Base-by-base conservation (phyloP, 306 rosid species). In the Citrullus amarus region DNA sequence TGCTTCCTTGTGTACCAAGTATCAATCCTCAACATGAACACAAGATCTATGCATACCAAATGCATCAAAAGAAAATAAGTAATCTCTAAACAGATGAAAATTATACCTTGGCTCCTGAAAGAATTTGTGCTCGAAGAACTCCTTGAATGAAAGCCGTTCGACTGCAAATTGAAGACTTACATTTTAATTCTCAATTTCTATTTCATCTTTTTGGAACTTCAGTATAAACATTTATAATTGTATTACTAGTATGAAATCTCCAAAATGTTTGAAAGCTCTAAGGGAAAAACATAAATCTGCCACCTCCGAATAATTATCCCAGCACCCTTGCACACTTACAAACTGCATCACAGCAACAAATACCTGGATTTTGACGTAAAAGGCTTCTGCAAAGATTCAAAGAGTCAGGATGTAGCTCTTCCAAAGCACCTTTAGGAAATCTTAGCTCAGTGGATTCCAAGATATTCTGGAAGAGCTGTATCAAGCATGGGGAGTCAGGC, bases 331-430 rank as follows among this genome's bases (percentile, higher is more conserved):
- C 63, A 36, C 80, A 78, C 69, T 69, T 18, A 67, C 80, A 60
- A 73, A 74, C 78, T 20, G 18, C 77, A 68, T 13, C 78, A 78
- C 77, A 78, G 55, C 54, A 86, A 75, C 75, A 77, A 54, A 83
- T 85, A 96, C 98, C 97, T 76, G 99, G 98, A 65, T 88, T 86
- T 92, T 81, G 84, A 67, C 96, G 93, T 84, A 96, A 84, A 61
- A 96, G 99, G 66, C 86, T 83, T 90, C 96, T 85, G 91, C 98
- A 91, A 81, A 96, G 99, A 90, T 91, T 91, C 86, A 96, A 82
- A 82, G 90, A 87, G 79, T 96, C 93, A 11, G 93, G 84, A 85
- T 90, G 90, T 80, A 96, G 79, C 84, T 82, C 88, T 78, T 83
- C 83, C 74, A 96, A 80, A 67, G 87, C 87, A 85, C 81, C 93